Conservation (phyloP, 129 eudicot genomes). For the Tagetes erecta region DNA sequence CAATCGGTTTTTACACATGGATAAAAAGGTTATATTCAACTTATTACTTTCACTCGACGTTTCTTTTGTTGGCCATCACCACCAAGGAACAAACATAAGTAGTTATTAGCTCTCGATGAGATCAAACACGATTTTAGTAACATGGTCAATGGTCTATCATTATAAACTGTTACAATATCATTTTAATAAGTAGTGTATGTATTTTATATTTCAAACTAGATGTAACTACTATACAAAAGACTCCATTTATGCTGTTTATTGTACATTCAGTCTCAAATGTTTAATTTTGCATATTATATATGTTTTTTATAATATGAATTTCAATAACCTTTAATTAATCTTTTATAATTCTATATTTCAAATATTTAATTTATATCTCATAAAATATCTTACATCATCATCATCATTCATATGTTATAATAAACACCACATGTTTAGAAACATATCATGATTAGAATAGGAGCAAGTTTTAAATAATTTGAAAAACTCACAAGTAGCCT, state of each 20-base stretch:
- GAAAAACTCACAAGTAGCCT: conserved; percentile 26
- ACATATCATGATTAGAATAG: conserved; percentile 25
- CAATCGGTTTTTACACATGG: background rate
- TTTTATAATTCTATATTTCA: background rate
- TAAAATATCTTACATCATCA: conserved; percentile 14
- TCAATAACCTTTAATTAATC: background rate
- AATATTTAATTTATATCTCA: background rate
- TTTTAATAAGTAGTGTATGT: background rate
- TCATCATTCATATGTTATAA: conserved; percentile 16
- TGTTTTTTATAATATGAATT: background rate
- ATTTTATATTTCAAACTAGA: background rate
- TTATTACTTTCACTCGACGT: background rate
- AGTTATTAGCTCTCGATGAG: background rate
- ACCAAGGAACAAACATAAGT: background rate
- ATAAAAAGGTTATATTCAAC: background rate
- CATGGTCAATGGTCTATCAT: conserved; percentile 2
- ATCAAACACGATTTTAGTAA: background rate
- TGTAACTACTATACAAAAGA: background rate
- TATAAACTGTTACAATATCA: background rate
- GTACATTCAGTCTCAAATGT: background rate
- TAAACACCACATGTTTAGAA: conserved; percentile 32
- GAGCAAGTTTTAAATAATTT: conserved; percentile 10
- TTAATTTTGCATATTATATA: background rate
- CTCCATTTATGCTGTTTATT: background rate
- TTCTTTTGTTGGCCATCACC: background rate